Percentiles rank a stretch among this genome's conserved stretches.
These are phyloP conservation scores for Dendrobium chrysotoxum DNA, from an alignment of 106 monocot species.

Conservation along the genomic window DNA sequence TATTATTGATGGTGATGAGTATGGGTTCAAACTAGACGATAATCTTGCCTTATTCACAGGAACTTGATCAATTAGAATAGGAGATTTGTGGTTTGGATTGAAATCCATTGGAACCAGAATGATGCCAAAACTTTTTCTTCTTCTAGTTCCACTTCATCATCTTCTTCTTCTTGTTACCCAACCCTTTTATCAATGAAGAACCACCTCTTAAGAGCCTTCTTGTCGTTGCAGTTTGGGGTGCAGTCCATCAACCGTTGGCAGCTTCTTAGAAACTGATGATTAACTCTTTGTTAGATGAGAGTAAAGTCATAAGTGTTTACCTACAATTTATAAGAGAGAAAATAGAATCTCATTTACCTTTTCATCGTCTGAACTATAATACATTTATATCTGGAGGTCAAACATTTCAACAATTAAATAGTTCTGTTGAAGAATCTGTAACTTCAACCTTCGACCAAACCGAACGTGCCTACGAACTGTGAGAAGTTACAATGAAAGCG, in stretches of 20 bases:
- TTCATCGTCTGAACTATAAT: conserved; percentile 15
- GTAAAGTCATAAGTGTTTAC: neutral
- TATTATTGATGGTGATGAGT: conserved; percentile 24
- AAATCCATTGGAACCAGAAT: conserved; percentile 54
- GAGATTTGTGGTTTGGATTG: conserved; percentile 44
- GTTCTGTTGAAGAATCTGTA: neutral
- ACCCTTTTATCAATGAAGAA: conserved; percentile 94
- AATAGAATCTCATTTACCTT: neutral
- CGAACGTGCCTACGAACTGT: neutral
- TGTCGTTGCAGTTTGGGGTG: conserved; percentile 57
- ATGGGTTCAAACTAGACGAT: conserved; percentile 44
- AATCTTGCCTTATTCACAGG: conserved; percentile 50
- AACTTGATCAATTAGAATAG: conserved; percentile 69
- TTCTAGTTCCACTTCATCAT: neutral
- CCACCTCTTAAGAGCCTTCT: conserved; percentile 87
- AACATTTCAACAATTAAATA: neutral
- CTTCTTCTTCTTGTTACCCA: conserved; percentile 31
- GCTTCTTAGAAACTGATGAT: conserved; percentile 36
- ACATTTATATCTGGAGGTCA: conserved; percentile 15
- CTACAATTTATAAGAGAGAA: neutral
- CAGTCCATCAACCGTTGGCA: conserved; percentile 52
- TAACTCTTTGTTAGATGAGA: neutral
- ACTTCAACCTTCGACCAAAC: neutral
- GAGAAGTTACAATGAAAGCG: neutral
- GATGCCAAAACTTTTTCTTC: neutral